Conservation (phyloP, 495 filamentous ascomycete genomes). For the Cladorrhinum samala region DNA sequence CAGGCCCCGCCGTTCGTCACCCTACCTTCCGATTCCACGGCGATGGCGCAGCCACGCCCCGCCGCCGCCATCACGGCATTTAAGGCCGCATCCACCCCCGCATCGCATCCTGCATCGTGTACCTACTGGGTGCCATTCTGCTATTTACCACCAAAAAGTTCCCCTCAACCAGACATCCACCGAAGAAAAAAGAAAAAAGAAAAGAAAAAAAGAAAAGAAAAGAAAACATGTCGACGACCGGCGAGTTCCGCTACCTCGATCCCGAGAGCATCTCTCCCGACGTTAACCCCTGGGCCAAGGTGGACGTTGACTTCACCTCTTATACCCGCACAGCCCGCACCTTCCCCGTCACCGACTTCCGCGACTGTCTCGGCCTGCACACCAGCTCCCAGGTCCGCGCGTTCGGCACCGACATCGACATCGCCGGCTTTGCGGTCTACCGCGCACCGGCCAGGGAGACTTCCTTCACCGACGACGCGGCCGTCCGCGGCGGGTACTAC, state of each 20-base stretch:
- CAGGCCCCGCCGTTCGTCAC: too few species aligned
- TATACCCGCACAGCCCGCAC: slow-evolving; percentile 20
- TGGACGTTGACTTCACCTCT: slow-evolving; percentile 30
- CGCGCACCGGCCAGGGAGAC: slow-evolving; percentile 37
- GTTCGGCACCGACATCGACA: slow-evolving; percentile 38
- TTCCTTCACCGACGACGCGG: slow-evolving; percentile 55
- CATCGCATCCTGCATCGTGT: too few species aligned
- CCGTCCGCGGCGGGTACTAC: slow-evolving; percentile 66
- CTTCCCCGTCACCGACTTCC: slow-evolving; percentile 29
- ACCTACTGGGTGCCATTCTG: too few species aligned
- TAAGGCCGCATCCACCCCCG: not conserved
- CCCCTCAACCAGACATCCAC: too few species aligned
- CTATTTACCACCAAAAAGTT: too few species aligned
- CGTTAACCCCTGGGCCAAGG: slow-evolving; percentile 36
- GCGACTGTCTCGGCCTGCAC: slow-evolving; percentile 8
- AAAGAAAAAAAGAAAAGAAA: too few species aligned
- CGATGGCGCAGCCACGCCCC: too few species aligned
- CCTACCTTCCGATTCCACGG: too few species aligned
- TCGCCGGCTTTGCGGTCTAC: slow-evolving; percentile 37
- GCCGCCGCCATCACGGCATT: not conserved
- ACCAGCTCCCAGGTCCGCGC: slow-evolving; percentile 4
- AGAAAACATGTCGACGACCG: too few species aligned
- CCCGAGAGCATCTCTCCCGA: slow-evolving; percentile 15
- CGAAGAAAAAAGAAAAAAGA: too few species aligned
- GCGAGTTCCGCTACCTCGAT: slow-evolving; percentile 25